Base-by-base conservation (phyloP, 2,329 filamentous ascomycete species). In the Talaromyces sp. region DNA sequence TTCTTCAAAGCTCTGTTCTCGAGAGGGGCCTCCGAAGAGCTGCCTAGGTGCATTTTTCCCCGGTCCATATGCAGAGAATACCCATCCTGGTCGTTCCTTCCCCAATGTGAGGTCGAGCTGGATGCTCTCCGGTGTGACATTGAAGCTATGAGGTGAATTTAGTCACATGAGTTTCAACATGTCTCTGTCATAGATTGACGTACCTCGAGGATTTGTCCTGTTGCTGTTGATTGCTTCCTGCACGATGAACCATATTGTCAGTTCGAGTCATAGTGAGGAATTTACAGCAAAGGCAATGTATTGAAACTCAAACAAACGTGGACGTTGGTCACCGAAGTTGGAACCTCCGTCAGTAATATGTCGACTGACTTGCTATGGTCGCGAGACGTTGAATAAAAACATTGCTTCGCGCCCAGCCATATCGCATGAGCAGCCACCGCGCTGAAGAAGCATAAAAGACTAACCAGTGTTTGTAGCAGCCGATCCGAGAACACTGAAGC, bases 1-100 rank as follows among this genome's bases (percentile, higher is more conserved):
- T 76, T 98, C 93, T 74, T 98, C 93, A 44, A 90, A 89, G 70
- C 92, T 96, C 74, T 92, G 89, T 74, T 98, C 93, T 18, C 92
- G 84, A 5, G 85, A 82, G 50, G 82, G 83, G 1, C 92, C 92
- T 59, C 92, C 92, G 70, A 96, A 93, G 0, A 97, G 82, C 75
- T 96, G 92, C 18, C 86, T 86, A 0, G 93, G 93, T 1, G 89
- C 86, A 68, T 92, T 85, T 69, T 81, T 83, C 3, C 89, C 89
- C 0, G 93, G 92, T 0, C 88, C 91, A 75, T 96, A 98, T 23
- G 89, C 84, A 1, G 93, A 96, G 25, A 97, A 83, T 4, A 95
- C 88, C 90, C 93, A 98, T 81, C 85, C 79, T 18, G 93, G 93
- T 8, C 84, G 83, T 64, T 95, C 91, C 23, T 82, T 81, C 5